Evolutionary conservation across 306 rosid species (phyloP).

Genomic region (Medicago lupulina): DNA sequence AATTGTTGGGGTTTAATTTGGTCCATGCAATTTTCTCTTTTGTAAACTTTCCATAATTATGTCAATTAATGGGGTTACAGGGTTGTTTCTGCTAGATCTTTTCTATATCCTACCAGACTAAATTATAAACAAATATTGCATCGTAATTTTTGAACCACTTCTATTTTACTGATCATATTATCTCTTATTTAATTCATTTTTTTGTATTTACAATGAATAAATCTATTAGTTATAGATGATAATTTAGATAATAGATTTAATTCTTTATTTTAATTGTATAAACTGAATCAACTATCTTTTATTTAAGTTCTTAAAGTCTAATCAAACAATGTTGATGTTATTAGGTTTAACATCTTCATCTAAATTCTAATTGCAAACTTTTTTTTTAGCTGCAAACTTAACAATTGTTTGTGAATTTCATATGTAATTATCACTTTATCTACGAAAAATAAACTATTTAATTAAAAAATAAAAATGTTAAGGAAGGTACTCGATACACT

Average conservation of each 20-base stretch:
- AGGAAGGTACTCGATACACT: too few species aligned
- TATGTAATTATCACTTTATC: too few species aligned
- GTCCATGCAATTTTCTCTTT: constrained; percentile 27
- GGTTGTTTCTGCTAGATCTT: constrained; percentile 41
- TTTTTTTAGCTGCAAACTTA: too few species aligned
- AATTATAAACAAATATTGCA: background rate
- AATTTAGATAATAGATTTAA: background rate
- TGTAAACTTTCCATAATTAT: constrained; percentile 15
- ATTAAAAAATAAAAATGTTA: too few species aligned
- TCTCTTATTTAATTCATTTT: background rate
- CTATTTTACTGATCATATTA: too few species aligned
- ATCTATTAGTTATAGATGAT: background rate
- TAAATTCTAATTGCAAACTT: too few species aligned
- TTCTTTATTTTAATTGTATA: background rate
- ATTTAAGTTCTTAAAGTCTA: too few species aligned
- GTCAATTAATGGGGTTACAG: constrained; percentile 38
- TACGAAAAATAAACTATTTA: too few species aligned
- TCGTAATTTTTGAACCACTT: too few species aligned
- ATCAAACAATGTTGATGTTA: too few species aligned
- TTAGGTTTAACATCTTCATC: too few species aligned
- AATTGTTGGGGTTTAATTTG: constrained; percentile 9
- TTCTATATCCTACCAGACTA: background rate
- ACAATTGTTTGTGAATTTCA: too few species aligned
- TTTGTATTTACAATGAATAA: background rate
- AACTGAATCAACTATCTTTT: background rate